Conservation (phyloP, 306 rosid species). For the Geum urbanum region DNA sequence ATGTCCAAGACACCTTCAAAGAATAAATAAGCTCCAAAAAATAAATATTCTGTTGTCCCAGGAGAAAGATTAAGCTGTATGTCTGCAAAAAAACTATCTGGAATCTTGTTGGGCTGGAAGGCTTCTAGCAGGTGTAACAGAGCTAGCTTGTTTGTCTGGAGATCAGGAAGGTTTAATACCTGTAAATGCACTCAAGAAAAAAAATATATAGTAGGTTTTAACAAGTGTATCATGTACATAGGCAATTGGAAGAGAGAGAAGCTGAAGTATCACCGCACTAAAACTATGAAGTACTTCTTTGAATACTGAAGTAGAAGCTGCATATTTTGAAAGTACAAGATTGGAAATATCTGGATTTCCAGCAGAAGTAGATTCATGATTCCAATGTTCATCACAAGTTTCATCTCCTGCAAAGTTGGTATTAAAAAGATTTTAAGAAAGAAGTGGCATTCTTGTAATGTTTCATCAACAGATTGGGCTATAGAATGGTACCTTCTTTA, state of each 20-base stretch:
- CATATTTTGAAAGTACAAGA: constrained; percentile 28
- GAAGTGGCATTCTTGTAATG: background rate
- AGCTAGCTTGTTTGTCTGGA: constrained; percentile 22
- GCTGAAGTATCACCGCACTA: constrained; percentile 24
- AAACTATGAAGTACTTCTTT: constrained; percentile 37
- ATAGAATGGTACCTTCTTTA: constrained; percentile 21
- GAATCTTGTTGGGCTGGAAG: constrained; percentile 33
- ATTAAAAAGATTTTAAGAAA: constrained; percentile 5
- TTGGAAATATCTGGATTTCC: constrained; percentile 35
- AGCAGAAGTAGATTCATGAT: constrained; percentile 27
- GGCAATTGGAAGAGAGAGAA: background rate
- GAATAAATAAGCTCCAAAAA: constrained; percentile 29
- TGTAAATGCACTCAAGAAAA: constrained; percentile 6
- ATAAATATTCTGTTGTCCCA: constrained; percentile 29
- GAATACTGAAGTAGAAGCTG: constrained; percentile 25
- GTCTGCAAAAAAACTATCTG: constrained; percentile 23
- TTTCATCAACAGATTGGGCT: background rate
- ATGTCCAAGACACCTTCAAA: constrained; percentile 30
- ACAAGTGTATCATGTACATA: background rate
- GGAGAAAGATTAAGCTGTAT: constrained; percentile 25
- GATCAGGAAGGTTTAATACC: constrained; percentile 31
- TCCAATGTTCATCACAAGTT: constrained; percentile 37
- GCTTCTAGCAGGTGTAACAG: constrained; percentile 35
- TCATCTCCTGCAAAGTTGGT: constrained; percentile 22
- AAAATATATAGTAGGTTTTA: constrained; percentile 1